Evolutionary conservation across 1,284 basidiomycete species (phyloP).

Genomic region (Cryptococcus floricola): DNA sequence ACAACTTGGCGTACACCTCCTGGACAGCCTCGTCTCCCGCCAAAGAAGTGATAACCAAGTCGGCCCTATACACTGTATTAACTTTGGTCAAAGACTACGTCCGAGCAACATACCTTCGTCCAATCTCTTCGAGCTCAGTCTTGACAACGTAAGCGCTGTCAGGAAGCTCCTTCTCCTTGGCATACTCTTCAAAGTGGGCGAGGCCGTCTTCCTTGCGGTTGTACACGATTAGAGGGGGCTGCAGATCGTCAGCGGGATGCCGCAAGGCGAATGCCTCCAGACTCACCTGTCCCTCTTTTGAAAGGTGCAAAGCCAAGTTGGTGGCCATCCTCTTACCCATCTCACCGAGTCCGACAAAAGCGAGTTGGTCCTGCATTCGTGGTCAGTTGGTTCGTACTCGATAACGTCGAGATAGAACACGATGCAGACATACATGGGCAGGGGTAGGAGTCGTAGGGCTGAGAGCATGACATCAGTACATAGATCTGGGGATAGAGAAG

Average conservation of each 20-base stretch:
- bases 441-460: constrained; percentile 41
- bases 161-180: constrained; percentile 23
- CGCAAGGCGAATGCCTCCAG: neutral
- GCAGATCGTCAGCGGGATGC: neutral
- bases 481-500: neutral
- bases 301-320: constrained; percentile 41
- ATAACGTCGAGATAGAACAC: too few species aligned
- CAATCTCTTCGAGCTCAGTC: constrained; percentile 40
- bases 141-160: constrained; percentile 36
- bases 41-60: constrained; percentile 75
- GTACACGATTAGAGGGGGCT: constrained; percentile 47
- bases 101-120: constrained; percentile 31
- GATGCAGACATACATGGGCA: constrained; percentile 26
- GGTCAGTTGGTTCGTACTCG: neutral
- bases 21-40: constrained; percentile 69
- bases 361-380: constrained; percentile 37
- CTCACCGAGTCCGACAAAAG: constrained; percentile 48
- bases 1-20: constrained; percentile 63
- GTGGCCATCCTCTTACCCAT: constrained; percentile 49
- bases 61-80: constrained; percentile 54
- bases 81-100: neutral
- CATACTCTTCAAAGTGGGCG: constrained; percentile 38
- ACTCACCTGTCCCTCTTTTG: constrained; percentile 12
- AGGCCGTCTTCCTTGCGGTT: constrained; percentile 42
- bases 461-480: neutral